phyloP scores from a whole-genome alignment of 805 yeast species.

The Starmerella bombi region DNA sequence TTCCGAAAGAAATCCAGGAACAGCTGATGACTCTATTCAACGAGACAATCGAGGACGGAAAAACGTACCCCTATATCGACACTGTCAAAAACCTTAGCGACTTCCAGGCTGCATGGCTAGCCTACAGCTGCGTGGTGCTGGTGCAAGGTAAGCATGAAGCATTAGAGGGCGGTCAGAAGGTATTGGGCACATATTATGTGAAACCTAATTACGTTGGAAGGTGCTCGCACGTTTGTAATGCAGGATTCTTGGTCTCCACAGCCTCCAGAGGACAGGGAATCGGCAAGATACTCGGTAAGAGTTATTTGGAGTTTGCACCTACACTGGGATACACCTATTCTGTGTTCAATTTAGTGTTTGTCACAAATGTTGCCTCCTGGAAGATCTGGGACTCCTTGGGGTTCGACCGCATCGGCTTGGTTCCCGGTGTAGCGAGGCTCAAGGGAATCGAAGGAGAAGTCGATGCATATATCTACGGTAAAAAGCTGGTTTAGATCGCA shows the following conservation, averaged over 20 bases:
- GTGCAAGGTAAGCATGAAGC: slow-evolving; percentile 32
- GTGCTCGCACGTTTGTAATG: slow-evolving; percentile 78
- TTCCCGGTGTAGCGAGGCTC: slow-evolving; percentile 60
- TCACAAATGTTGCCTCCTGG: slow-evolving; percentile 59
- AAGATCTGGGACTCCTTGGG: slow-evolving; percentile 76
- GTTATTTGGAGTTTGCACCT: slow-evolving; percentile 63
- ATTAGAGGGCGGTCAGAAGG: slow-evolving; percentile 27
- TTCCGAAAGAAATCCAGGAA: slow-evolving; percentile 40
- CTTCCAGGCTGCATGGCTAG: slow-evolving; percentile 55
- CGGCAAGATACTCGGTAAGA: slow-evolving; percentile 56
- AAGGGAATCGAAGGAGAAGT: slow-evolving; percentile 51
- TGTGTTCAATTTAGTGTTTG: slow-evolving; percentile 80
- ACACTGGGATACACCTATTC: slow-evolving; percentile 65
- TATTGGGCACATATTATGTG: slow-evolving; percentile 64
- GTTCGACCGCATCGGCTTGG: slow-evolving; percentile 61
- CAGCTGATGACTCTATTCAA: slow-evolving; percentile 44
- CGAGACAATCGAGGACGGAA: slow-evolving; percentile 54
- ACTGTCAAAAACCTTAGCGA: slow-evolving; percentile 32
- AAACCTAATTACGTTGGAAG: slow-evolving; percentile 82
- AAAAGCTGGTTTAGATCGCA: slow-evolving; percentile 31
- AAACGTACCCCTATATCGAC: slow-evolving; percentile 48
- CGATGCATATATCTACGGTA: slow-evolving; percentile 71
- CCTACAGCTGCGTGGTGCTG: slow-evolving; percentile 50
- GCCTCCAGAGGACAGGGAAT: slow-evolving; percentile 49
- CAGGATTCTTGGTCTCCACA: slow-evolving; percentile 62